Base-by-base conservation (phyloP, 352 stramenopile species). In the Phytophthora cactorum region DNA sequence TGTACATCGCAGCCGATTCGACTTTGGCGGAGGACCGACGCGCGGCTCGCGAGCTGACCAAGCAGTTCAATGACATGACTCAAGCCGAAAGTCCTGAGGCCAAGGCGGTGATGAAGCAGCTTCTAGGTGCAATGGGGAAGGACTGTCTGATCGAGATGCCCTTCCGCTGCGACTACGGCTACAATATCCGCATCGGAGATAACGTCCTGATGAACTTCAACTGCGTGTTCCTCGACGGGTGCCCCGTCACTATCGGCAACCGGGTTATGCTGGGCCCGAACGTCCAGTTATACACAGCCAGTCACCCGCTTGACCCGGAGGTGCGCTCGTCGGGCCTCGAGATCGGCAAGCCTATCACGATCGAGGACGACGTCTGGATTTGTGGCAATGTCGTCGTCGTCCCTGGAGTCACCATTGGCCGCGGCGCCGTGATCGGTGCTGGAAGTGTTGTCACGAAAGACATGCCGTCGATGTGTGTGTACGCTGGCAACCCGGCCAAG, bases 151-250 rank as follows among this genome's bases (percentile, higher is more conserved):
- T 97, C 49, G 86, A 96, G 77, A 77, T 89, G 63, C 89, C 86
- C 5, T 97, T 97, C 70, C 81, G 91, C 52, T 91, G 86, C 59
- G 91, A 97, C 78, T 97, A 97, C 74, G 91, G 91, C 29, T 87
- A 64, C 69, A 93, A 97, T 65, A 89, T 97, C 64, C 52, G 74
- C 49, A 31, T 95, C 11, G 91, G 74, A 8, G 72, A 89, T 34
- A 79, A 76, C 63, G 88, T 94, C 45, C 96, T 86, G 77, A 92
- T 95, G 76, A 97, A 97, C 74, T 95, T 94, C 73, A 88, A 92
- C 62, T 97, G 88, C 55, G 82, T 89, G 22, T 68, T 97, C 15
- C 79, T 97, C 14, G 91, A 97, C 73, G 82, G 84, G 52, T 91
- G 83, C 38, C 60, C 72, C 47, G 87, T 97, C 63, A 84, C 52